Evolutionary conservation across 768 basidiomycete species (phyloP).

Genomic region (Podaxis carcinomalis): DNA sequence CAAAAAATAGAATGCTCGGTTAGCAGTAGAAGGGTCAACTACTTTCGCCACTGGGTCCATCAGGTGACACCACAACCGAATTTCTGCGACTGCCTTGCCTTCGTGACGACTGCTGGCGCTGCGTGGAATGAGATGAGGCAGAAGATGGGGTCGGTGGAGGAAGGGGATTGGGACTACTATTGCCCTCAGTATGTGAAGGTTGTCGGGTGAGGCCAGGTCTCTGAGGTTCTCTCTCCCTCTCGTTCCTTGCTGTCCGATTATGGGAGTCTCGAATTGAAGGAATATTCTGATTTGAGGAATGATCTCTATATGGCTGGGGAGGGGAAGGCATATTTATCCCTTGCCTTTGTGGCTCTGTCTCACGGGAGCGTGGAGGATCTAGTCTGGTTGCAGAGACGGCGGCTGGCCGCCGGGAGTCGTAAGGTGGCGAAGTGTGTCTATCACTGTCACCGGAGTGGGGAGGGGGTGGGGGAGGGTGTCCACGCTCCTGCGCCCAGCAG

Average conservation of each 20-base stretch:
- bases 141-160: conserved; percentile 4
- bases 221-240: conserved; percentile 17
- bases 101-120: conserved; percentile 11
- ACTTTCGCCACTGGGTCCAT: conserved; percentile 17
- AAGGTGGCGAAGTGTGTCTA: conserved; percentile 43
- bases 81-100: conserved; percentile 29
- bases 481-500: conserved; percentile 31
- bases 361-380: conserved; percentile 36
- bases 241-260: conserved; percentile 15
- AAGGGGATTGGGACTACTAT: not conserved
- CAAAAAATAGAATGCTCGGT: not conserved
- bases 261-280: conserved; percentile 17
- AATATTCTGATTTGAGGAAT: conserved; percentile 17
- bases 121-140: conserved; percentile 1
- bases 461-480: conserved; percentile 23
- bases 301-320: conserved; percentile 29
- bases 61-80: conserved; percentile 32
- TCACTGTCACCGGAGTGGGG: conserved; percentile 25
- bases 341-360: conserved; percentile 21
- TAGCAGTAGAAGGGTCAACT: not conserved
- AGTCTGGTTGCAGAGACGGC: conserved; percentile 47
- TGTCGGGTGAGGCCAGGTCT: conserved; percentile 23
- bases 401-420: conserved; percentile 40
- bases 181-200: conserved; percentile 15
- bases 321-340: conserved; percentile 26